Conservation (phyloP, 1,139 yeast species). For the Yarrowia galli region DNA sequence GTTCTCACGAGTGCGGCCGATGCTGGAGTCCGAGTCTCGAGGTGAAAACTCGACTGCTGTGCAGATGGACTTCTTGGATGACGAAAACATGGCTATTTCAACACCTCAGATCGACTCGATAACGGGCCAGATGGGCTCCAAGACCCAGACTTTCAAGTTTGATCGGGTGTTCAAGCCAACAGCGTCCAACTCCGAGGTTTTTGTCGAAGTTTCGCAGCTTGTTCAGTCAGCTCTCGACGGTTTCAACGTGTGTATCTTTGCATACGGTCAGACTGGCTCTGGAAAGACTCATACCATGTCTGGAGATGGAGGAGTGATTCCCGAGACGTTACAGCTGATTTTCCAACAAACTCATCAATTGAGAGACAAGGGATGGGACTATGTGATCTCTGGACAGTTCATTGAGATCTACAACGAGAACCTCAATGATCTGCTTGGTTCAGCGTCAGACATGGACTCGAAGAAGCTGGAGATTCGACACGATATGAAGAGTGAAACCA, state of each 20-base stretch:
- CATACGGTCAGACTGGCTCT: conserved; percentile 98
- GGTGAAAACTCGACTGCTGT: background rate
- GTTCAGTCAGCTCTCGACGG: conserved; percentile 93
- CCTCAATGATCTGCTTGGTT: conserved; percentile 69
- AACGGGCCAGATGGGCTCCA: conserved; percentile 45
- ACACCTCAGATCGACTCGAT: conserved; percentile 47
- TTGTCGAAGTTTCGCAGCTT: conserved; percentile 84
- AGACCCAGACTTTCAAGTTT: conserved; percentile 63
- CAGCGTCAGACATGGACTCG: conserved; percentile 46
- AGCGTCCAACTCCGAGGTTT: conserved; percentile 66
- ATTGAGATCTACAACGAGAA: conserved; percentile 89
- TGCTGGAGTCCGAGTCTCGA: conserved; percentile 45
- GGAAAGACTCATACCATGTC: conserved; percentile 93
- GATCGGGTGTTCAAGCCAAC: conserved; percentile 75
- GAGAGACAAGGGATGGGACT: conserved; percentile 68
- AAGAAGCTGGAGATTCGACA: conserved; percentile 76
- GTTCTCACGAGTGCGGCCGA: conserved; percentile 84
- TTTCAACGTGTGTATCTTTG: conserved; percentile 89
- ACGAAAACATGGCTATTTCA: conserved; percentile 57
- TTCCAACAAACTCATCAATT: conserved; percentile 65
- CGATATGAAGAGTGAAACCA: conserved; percentile 60
- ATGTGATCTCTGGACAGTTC: conserved; percentile 74
- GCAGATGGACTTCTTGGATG: conserved; percentile 51
- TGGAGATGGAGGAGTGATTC: conserved; percentile 83
- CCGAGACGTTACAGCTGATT: conserved; percentile 75